Conservation (phyloP, 2,329 filamentous ascomycete genomes). For the Pestalotiopsis sp. region DNA sequence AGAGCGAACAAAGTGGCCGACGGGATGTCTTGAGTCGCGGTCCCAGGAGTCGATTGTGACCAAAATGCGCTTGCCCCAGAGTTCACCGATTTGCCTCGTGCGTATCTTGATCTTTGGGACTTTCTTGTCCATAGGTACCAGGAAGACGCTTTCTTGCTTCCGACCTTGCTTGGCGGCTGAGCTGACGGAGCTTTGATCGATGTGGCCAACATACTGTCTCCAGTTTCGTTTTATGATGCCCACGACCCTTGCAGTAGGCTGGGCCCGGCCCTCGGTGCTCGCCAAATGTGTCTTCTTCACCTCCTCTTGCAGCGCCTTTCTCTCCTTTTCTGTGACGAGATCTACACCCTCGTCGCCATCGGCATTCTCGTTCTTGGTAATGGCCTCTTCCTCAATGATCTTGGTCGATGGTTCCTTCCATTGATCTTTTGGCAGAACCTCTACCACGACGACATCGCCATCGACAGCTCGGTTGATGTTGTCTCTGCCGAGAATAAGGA, state of each 20-base stretch:
- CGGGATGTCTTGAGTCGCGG: conserved; percentile 85
- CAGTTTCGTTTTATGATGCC: conserved; percentile 94
- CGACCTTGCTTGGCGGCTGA: conserved; percentile 73
- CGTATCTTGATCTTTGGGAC: conserved; percentile 94
- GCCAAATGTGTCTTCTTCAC: conserved; percentile 82
- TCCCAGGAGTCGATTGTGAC: conserved; percentile 97
- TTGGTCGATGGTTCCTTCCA: conserved; percentile 97
- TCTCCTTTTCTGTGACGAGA: conserved; percentile 86
- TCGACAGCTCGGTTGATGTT: conserved; percentile 95
- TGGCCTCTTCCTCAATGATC: conserved; percentile 88
- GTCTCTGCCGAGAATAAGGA: conserved; percentile 86
- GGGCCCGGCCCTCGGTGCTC: conserved; percentile 72
- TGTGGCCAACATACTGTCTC: conserved; percentile 95
- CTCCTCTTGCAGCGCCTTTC: conserved; percentile 84
- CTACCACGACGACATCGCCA: conserved; percentile 89
- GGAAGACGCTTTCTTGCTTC: conserved; percentile 88
- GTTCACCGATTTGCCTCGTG: conserved; percentile 84
- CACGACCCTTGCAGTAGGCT: conserved; percentile 90
- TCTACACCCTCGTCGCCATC: conserved; percentile 76
- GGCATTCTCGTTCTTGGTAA: conserved; percentile 92
- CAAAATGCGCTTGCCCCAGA: conserved; percentile 87
- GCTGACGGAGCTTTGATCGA: conserved; percentile 83
- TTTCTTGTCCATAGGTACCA: conserved; percentile 97
- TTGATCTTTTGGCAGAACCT: conserved; percentile 89
- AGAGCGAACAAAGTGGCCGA: conserved; percentile 91